phyloP scores from a whole-genome alignment of 2,329 filamentous ascomycete species.

The Aspergillus fijiensis region DNA sequence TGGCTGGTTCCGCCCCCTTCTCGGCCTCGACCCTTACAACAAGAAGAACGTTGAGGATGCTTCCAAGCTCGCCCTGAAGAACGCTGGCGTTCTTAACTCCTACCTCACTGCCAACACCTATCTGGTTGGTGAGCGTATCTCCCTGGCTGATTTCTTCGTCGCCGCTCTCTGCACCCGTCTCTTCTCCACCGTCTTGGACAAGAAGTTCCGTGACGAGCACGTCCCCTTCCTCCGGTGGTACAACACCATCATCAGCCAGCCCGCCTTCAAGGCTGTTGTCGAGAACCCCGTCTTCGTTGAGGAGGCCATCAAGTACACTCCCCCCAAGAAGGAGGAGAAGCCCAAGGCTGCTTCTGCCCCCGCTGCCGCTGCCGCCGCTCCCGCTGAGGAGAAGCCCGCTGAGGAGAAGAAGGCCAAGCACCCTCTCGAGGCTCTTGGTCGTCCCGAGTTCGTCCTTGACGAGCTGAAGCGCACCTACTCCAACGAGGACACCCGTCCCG shows the following conservation, averaged over 20 bases:
- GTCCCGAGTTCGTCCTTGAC: constrained; percentile 78
- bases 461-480: constrained; percentile 99
- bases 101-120: constrained; percentile 92
- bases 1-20: constrained; percentile 81
- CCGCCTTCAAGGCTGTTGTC: constrained; percentile 80
- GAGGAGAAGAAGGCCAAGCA: constrained; percentile 87
- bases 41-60: constrained; percentile 92
- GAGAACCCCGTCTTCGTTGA: constrained; percentile 77
- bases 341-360: constrained; percentile 72
- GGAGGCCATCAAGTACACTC: constrained; percentile 69
- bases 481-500: constrained; percentile 81
- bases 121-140: constrained; percentile 96
- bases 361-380: constrained; percentile 58
- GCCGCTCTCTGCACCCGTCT: constrained; percentile 77
- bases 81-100: constrained; percentile 72
- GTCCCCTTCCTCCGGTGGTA: constrained; percentile 92
- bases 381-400: constrained; percentile 56
- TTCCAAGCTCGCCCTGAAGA: constrained; percentile 67
- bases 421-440: constrained; percentile 81
- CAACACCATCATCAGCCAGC: constrained; percentile 88
- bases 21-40: constrained; percentile 85
- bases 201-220: constrained; percentile 78
- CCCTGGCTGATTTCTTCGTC: constrained; percentile 89
- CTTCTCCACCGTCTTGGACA: constrained; percentile 93
- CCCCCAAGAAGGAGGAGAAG: constrained; percentile 69